These are phyloP conservation scores for Zizania palustris DNA, from an alignment of 202 grass and related monocot species.

Conservation along the genomic window DNA sequence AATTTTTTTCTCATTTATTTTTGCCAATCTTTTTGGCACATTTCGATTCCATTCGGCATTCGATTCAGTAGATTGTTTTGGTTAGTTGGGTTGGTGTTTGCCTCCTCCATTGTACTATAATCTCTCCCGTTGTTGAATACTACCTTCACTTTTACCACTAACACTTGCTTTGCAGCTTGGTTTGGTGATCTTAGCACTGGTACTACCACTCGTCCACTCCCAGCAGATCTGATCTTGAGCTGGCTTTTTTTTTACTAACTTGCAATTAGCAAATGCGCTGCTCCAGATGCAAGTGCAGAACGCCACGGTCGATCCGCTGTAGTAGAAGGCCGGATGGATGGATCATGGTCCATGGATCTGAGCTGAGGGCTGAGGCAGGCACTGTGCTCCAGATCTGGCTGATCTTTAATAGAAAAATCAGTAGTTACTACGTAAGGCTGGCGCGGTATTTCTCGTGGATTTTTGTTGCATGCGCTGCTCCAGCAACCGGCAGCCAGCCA, in stretches of 20 bases:
- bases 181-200: not conserved
- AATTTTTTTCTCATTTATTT: not conserved
- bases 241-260: too few relatives aligned
- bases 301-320: too few relatives aligned
- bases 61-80: conserved; percentile 57
- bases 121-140: conserved; percentile 34
- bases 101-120: conserved; percentile 45
- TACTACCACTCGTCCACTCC: too few relatives aligned
- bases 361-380: too few relatives aligned
- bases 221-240: conserved; percentile 32
- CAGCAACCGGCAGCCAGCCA: too few relatives aligned
- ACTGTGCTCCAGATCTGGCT: too few relatives aligned
- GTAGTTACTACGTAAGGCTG: not conserved
- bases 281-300: too few relatives aligned
- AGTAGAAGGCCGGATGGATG: too few relatives aligned
- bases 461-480: too few relatives aligned
- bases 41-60: conserved; percentile 46
- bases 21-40: not conserved
- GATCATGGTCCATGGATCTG: too few relatives aligned
- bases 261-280: too few relatives aligned
- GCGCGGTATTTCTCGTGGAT: conserved; percentile 24
- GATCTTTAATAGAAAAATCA: too few relatives aligned
- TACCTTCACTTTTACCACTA: not conserved
- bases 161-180: not conserved
- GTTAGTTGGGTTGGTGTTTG: conserved; percentile 32